A percentile compares a stretch with the other conserved stretches of the same genome.
Evolutionary conservation across 768 basidiomycete species (phyloP).

Genomic region (Pholiota conissans): DNA sequence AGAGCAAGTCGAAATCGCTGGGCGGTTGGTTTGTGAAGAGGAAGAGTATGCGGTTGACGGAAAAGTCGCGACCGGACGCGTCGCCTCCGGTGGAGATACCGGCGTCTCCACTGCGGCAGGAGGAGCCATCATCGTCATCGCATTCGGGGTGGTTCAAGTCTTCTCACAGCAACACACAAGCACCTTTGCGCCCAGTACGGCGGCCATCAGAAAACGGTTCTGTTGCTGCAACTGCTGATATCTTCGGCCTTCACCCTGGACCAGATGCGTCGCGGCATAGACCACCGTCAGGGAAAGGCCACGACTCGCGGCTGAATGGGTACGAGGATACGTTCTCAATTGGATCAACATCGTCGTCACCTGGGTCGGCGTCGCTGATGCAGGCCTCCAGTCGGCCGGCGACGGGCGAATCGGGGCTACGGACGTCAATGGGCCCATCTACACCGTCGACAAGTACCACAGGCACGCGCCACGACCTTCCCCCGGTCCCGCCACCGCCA

Average conservation of each 20-base stretch:
- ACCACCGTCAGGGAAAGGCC: constrained; percentile 16
- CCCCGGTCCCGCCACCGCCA: constrained; percentile 23
- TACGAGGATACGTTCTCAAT: constrained; percentile 26
- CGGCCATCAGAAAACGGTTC: constrained; percentile 19
- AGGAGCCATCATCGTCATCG: constrained; percentile 12
- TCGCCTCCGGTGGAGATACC: constrained; percentile 17
- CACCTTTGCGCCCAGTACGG: constrained; percentile 17
- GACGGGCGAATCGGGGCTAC: constrained; percentile 19
- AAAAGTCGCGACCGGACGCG: constrained; percentile 26
- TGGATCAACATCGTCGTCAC: constrained; percentile 29
- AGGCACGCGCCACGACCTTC: constrained; percentile 15
- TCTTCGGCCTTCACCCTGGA: constrained; percentile 10
- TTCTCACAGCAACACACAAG: constrained; percentile 8
- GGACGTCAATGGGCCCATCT: constrained; percentile 21
- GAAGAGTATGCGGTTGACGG: constrained; percentile 43
- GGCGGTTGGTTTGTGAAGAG: constrained; percentile 53
- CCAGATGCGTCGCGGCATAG: constrained; percentile 17
- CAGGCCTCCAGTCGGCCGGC: constrained; percentile 15
- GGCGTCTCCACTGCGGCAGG: constrained; percentile 21
- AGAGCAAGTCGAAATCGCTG: constrained; percentile 35
- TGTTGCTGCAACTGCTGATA: constrained; percentile 6
- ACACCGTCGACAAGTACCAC: constrained; percentile 14
- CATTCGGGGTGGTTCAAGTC: constrained; percentile 23
- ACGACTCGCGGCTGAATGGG: constrained; percentile 21
- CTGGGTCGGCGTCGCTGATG: constrained; percentile 23